phyloP scores from a whole-genome alignment of 495 filamentous ascomycete species.

The Entonaema liquescens region DNA sequence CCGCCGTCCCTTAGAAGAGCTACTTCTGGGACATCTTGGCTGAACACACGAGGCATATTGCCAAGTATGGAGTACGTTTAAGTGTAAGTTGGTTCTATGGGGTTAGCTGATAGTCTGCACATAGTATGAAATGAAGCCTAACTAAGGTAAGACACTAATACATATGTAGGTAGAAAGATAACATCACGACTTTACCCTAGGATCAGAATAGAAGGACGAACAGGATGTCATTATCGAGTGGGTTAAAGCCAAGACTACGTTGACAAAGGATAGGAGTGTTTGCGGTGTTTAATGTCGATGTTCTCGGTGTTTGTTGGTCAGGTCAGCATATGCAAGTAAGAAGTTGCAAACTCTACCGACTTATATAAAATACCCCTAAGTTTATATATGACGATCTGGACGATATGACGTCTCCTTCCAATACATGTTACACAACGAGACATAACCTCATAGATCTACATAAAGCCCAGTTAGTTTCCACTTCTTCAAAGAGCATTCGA shows the following conservation, averaged over 20 bases:
- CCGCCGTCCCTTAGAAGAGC: slow-evolving; percentile 21
- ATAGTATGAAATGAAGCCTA: slow-evolving; percentile 22
- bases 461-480: slow-evolving; percentile 8
- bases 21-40: slow-evolving; percentile 27
- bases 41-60: slow-evolving; percentile 25
- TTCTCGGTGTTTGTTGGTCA: neutral
- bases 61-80: slow-evolving; percentile 24
- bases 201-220: neutral
- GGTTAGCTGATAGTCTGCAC: slow-evolving; percentile 3
- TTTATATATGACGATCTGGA: neutral
- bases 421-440: slow-evolving; percentile 13
- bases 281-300: neutral
- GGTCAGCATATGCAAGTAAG: neutral
- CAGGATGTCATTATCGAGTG: neutral
- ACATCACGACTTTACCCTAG: no score
- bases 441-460: slow-evolving; percentile 9
- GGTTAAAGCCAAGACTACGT: slow-evolving; percentile 3
- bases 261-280: neutral
- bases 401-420: slow-evolving; percentile 25
- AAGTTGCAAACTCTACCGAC: neutral
- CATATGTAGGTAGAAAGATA: neutral
- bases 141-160: slow-evolving; percentile 26
- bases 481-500: neutral
- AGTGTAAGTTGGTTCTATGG: slow-evolving; percentile 24
- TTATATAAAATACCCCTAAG: neutral